Evolutionary conservation across 2,329 filamentous ascomycete genomes (phyloP), one percentile per base, ranked within the genome.

Genomic region (Akanthomyces muscarius): DNA sequence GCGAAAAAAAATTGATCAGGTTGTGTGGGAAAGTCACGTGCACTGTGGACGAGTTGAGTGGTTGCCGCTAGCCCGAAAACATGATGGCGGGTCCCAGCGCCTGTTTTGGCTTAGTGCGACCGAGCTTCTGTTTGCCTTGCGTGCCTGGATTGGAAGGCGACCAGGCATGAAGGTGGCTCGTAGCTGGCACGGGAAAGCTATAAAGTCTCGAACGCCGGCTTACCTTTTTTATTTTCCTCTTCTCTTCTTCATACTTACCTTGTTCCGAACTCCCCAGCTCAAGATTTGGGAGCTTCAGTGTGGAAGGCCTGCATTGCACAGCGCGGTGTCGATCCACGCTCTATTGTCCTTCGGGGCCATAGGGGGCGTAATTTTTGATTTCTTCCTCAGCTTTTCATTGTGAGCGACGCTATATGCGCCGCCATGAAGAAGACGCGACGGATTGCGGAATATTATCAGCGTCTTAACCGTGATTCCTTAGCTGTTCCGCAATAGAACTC

Each of bases 341-440:
- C 75, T 74, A 81, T 81, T 82, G 79, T 78, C 78, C 78, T 82
- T 82, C 78, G 80, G 78, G 79, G 78, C 79, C 80, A 79, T 81
- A 75, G 78, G 75, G 73, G 76, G 77, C 76, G 79, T 54, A 83
- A 82, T 82, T 82, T 83, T 83, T 82, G 79, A 77, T 83, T 71
- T 78, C 65, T 61, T 61, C 57, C 18, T 42, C 13, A 42, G 45
- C 68, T 80, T 82, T 82, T 82, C 80, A 77, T 81, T 77, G 66
- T 78, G 75, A 63, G 23, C 68, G 63, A 66, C 71, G 75, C 76
- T 73, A 73, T 50, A 75, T 44, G 77, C 72, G 71, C 64, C 66
- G 75, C 58, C 73, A 75, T 72, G 76, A 80, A 72, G 79, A 81
- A 80, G 78, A 78, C 52, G 50, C 16, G 6, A 30, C 6, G 36